Evolutionary conservation across 2,329 filamentous ascomycete species (phyloP), one percentile per base, ranked within the genome.

Genomic region (Diaporthe caulivora): DNA sequence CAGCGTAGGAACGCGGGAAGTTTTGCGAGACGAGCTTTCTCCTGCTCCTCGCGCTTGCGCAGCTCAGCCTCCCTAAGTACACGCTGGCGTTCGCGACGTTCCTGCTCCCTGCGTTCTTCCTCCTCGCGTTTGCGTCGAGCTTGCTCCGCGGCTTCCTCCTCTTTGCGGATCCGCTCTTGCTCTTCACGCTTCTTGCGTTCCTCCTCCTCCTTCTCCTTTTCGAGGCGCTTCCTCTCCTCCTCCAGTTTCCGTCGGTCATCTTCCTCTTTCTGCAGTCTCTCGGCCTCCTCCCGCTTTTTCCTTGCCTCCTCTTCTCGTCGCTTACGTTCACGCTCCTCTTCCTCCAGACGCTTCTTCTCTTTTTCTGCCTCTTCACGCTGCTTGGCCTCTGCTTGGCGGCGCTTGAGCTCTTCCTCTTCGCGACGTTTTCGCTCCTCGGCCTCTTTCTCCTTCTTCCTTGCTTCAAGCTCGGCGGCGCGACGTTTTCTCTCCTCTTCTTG

Each of bases 1-100:
- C 91, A 92, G 62, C 87, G 88, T 57, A 93, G 80, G 44, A 92
- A 82, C 51, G 89, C 86, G 5, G 91, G 91, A 24, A 92, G 80
- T 76, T 88, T 91, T 51, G 87, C 85, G 37, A 92, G 78, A 21
- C 89, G 87, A 42, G 83, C 81, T 37, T 85, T 86, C 77, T 91
- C 89, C 78, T 89, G 84, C 77, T 92, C 88, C 76, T 89, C 85
- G 34, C 84, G 86, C 60, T 87, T 85, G 71, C 84, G 85, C 72
- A 85, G 82, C 75, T 90, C 88, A 5, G 86, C 87, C 80, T 90
- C 87, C 40, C 84, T 84, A 17, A 86, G 86, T 54, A 84, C 85
- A 54, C 84, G 85, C 77, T 87, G 80, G 68, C 84, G 83, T 65
- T 87, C 84, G 44, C 83, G 81, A 44, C 86, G 85, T 77, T 90